Base-by-base conservation (phyloP, 768 basidiomycete species). In the Vishniacozyma victoriae region DNA sequence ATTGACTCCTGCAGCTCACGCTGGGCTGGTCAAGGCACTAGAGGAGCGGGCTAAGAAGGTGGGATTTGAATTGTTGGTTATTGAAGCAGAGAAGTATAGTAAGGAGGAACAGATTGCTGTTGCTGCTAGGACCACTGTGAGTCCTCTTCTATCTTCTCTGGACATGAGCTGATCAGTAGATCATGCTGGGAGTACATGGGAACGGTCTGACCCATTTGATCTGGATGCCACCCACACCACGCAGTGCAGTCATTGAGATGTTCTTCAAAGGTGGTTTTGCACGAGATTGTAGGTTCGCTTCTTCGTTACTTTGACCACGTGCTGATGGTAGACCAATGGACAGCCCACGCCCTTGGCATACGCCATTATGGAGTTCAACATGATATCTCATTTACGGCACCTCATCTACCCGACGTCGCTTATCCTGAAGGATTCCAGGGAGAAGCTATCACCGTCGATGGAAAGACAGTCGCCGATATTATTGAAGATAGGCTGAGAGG, bases 211-310 rank as follows among this genome's bases (percentile, higher is more conserved):
- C 89, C 0, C 79, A 87, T 23, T 78, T 92, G 0, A 67, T 95
- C 4, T 95, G 89, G 90, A 95, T 93, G 91, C 83, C 85, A 19
- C 85, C 87, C 1, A 80, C 79, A 3, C 82, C 82, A 4, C 77
- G 83, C 15, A 79, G 87, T 25, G 89, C 91, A 0, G 88, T 95
- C 25, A 87, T 93, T 64, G 91, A 95, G 63, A 90, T 95, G 73
- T 91, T 90, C 71, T 87, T 77, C 70, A 84, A 84, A 0, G 77
- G 78, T 35, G 88, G 89, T 3, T 91, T 91, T 64, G 86, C 89
- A 11, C 78, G 80, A 55, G 88, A 91, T 67, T 91, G 91, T 63
- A 81, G n/a, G n/a, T n/a, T n/a, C 87, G 68, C 87, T 0, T 11
- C 1, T 13, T 12, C 11, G 16, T 35, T 14, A 14, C 44, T 29